A percentile compares a stretch with the other conserved stretches of the same genome.
phyloP scores from a whole-genome alignment of 2,329 filamentous ascomycete genomes.

The Purpureocillium takamizusanense region DNA sequence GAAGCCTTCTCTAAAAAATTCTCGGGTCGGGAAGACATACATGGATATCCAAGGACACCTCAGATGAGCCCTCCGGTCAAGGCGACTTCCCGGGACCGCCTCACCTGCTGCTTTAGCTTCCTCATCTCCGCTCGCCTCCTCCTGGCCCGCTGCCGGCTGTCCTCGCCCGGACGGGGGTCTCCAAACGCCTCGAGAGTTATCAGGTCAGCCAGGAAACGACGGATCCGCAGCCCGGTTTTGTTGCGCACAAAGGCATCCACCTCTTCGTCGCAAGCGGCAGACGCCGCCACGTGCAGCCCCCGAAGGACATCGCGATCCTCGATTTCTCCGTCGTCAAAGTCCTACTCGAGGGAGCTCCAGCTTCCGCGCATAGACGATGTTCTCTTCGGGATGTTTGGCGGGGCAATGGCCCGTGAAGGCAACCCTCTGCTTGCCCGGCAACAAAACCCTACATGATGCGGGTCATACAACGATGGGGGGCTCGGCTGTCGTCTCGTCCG shows the following conservation, averaged over 20 bases:
- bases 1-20: no score
- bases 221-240: conserved; percentile 42
- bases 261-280: conserved; percentile 45
- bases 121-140: conserved; percentile 22
- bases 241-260: conserved; percentile 43
- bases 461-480: conserved; percentile 5
- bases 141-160: conserved; percentile 15
- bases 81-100: conserved; percentile 20
- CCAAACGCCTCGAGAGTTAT: conserved; percentile 39
- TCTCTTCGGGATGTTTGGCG: conserved; percentile 24
- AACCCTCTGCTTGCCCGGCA: conserved; percentile 17
- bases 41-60: neutral
- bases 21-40: no score
- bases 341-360: conserved; percentile 11
- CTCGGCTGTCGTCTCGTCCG: neutral
- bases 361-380: conserved; percentile 23
- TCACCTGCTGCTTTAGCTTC: conserved; percentile 24
- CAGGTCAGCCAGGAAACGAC: conserved; percentile 46
- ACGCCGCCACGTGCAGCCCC: conserved; percentile 45
- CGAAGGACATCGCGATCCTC: conserved; percentile 42
- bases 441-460: conserved; percentile 15
- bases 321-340: conserved; percentile 29
- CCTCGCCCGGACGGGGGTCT: conserved; percentile 15
- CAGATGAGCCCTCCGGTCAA: conserved; percentile 8
- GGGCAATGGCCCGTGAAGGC: conserved; percentile 13